A percentile compares a stretch with the other conserved stretches of the same genome.
Evolutionary conservation across 2,329 filamentous ascomycete genomes (phyloP).

Genomic region (Fusarium sp.): DNA sequence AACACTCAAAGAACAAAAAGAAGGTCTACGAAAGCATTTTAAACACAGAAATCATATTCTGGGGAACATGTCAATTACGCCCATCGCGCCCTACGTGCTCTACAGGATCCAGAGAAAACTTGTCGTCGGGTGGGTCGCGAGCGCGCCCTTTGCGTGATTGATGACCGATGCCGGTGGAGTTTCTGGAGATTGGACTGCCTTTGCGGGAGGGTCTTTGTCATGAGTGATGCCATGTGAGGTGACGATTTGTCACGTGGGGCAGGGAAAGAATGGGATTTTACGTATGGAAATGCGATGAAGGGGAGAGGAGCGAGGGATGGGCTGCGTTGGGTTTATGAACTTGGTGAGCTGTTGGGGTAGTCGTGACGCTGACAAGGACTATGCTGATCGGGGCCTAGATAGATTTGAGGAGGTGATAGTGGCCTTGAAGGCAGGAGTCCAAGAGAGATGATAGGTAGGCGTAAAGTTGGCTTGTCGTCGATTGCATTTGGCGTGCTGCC

Average conservation of each 20-base stretch:
- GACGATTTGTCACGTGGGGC: background rate
- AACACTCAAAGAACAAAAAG: background rate
- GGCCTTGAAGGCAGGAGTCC: background rate
- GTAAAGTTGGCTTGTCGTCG: background rate
- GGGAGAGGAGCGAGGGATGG: background rate
- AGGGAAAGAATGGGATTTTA: background rate
- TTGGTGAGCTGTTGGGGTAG: background rate
- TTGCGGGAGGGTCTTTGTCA: constrained; percentile 5
- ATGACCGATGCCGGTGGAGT: constrained; percentile 21
- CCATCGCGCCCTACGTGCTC: constrained; percentile 16
- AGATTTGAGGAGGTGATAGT: background rate
- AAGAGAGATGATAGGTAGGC: background rate
- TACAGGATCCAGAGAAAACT: constrained; percentile 3
- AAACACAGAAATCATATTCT: background rate
- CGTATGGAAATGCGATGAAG: background rate
- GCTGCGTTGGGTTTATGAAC: background rate
- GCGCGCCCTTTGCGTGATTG: constrained; percentile 23
- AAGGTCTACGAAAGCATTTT: background rate
- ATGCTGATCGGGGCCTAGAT: background rate
- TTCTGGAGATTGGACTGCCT: constrained; percentile 18
- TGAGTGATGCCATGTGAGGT: background rate
- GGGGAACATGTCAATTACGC: constrained; percentile 14
- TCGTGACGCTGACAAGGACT: background rate
- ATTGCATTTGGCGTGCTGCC: background rate
- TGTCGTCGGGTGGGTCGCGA: constrained; percentile 23